These are phyloP conservation scores for Fonsecaea multimorphosa DNA, from an alignment of 2,329 filamentous ascomycete genomes.

Conservation along the genomic window DNA sequence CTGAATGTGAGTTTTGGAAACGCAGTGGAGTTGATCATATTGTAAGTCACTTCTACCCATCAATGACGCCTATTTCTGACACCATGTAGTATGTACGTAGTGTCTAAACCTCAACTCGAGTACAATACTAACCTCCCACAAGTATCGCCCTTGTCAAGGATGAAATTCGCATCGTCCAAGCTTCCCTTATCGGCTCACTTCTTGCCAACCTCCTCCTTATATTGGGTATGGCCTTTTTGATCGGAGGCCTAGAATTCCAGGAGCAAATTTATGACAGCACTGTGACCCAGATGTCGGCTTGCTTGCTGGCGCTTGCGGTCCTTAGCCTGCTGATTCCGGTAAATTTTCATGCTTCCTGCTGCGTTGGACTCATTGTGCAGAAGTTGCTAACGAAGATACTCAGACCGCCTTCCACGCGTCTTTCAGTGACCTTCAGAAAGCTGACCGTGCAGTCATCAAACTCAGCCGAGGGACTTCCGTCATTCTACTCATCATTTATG, in stretches of 20 bases:
- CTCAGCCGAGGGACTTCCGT: slow-evolving; percentile 62
- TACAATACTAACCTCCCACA: slow-evolving; percentile 43
- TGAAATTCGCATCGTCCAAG: slow-evolving; percentile 86
- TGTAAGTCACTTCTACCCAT: slow-evolving; percentile 16
- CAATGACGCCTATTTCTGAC: not conserved
- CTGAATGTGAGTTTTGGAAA: slow-evolving; percentile 92
- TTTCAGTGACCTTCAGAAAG: slow-evolving; percentile 47
- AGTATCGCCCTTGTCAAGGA: slow-evolving; percentile 73
- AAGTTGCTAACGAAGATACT: slow-evolving; percentile 2
- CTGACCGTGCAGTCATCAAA: slow-evolving; percentile 36
- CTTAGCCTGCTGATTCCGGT: slow-evolving; percentile 80
- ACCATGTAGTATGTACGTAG: slow-evolving; percentile 11
- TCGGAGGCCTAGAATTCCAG: slow-evolving; percentile 75
- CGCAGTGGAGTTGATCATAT: slow-evolving; percentile 80
- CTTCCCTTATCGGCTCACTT: slow-evolving; percentile 88
- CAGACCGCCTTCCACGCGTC: slow-evolving; percentile 75
- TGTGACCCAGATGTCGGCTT: slow-evolving; percentile 86
- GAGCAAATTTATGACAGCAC: slow-evolving; percentile 92
- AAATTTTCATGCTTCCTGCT: not conserved
- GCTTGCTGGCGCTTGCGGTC: slow-evolving; percentile 77
- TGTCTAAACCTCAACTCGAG: not conserved
- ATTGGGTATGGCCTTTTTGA: slow-evolving; percentile 90
- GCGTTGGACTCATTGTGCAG: not conserved
- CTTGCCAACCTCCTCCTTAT: slow-evolving; percentile 88
- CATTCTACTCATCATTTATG: slow-evolving; percentile 84